Evolutionary conservation across 75 land plant genomes (phyloP).

Genomic region (Isoetes taiwanensis): DNA sequence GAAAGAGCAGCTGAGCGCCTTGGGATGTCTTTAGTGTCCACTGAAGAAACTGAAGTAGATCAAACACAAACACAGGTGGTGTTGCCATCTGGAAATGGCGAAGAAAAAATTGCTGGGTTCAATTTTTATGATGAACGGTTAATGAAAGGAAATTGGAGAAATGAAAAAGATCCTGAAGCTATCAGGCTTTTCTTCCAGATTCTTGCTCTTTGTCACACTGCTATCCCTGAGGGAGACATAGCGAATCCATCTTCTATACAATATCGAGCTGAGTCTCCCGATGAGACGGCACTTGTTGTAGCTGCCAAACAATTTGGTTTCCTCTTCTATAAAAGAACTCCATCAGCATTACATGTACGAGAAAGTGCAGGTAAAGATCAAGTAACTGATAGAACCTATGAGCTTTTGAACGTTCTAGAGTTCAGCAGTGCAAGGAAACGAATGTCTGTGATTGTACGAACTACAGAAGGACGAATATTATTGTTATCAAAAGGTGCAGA

Average conservation of each 20-base stretch:
- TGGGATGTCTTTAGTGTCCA: background rate
- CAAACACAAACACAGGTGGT: too few species aligned
- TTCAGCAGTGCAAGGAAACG: conserved; percentile 46
- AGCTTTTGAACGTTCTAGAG: conserved; percentile 43
- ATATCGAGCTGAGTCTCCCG: conserved; percentile 39
- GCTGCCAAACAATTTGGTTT: conserved; percentile 1
- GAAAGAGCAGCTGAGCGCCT: conserved; percentile 6
- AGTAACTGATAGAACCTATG: conserved; percentile 29
- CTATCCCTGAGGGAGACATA: conserved; percentile 25
- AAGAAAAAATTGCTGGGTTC: too few species aligned
- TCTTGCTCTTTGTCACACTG: conserved; percentile 35
- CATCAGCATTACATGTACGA: background rate
- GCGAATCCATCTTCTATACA: conserved; percentile 7
- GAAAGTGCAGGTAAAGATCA: too few species aligned
- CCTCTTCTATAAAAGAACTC: background rate
- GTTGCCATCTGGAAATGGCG: background rate
- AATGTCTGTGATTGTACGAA: conserved; percentile 48
- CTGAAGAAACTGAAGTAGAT: background rate
- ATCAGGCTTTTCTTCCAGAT: conserved; percentile 18
- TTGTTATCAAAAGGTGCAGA: conserved; percentile 59
- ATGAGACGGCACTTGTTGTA: conserved; percentile 34
- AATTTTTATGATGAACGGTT: conserved; percentile 27
- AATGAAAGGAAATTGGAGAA: conserved; percentile 22
- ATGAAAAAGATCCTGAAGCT: conserved; percentile 7
- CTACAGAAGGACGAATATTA: conserved; percentile 25